Base-by-base conservation (phyloP, 1,139 yeast species). In the Wickerhamomyces sp. region DNA sequence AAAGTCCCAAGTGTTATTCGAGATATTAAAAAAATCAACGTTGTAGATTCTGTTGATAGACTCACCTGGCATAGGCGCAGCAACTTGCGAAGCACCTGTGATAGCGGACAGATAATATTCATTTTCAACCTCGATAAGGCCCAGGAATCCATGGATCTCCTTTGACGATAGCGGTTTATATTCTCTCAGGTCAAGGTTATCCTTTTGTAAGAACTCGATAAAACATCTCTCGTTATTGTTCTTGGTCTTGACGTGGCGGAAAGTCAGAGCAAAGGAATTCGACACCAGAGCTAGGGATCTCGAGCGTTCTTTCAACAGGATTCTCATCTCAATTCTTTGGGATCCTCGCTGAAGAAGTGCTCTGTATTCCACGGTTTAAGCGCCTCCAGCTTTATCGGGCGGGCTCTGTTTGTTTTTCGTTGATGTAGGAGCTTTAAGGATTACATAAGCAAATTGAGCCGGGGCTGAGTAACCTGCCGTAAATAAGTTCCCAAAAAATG, bases 21-120 rank as follows among this genome's bases (percentile, higher is more conserved):
- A 75, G 41, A 91, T 63, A 37, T 95, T 83, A 45, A 83, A 72
- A 55, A 91, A 91, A 47, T 89, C 96, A 23, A 89, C 96, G 10
- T 79, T 78, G 54, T 71, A 75, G 29, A 91, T 91, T 48, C 80
- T 77, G 54, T 85, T 79, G 17, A 91, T 85, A 3, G 87, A 70
- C 54, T 91, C 95, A 27, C 77, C 75, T 0, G 80, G 78, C 10
- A 86, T 68, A 0, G 97, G 97, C 25, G 71, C 66, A 1, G 98
- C 98, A n/a, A 85, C 95, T 42, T 78, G 72, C 1, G 77, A 62
- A 26, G 76, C 68, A 0, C 88, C 83, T 0, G 95, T 82, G 36
- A 93, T 86, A 0, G 87, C 76, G 30, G 95, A 85, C 19, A 91
- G 62, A 51, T 78, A 91, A 2, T 79, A 73, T 40, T 84, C 82